Percentiles rank a stretch among this genome's conserved stretches.
Conservation (phyloP, 257 asterid genomes). For the Solanum ossicruentum region DNA sequence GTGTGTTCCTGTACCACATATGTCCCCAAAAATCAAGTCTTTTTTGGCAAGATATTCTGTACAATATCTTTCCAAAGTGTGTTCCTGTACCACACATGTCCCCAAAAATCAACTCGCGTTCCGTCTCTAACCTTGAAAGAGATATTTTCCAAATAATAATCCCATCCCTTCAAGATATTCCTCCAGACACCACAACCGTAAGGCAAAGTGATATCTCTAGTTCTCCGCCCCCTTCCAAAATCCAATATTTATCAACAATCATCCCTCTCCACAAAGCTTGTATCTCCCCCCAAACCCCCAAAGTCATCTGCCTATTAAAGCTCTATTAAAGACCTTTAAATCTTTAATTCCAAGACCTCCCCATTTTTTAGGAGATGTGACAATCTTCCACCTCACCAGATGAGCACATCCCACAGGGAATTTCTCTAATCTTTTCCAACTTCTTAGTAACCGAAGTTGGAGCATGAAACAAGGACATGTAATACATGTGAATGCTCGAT, state of each 20-base stretch:
- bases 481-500: not conserved
- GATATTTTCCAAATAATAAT: not conserved
- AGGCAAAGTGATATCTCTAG: not conserved
- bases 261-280: not conserved
- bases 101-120: not conserved
- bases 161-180: not conserved
- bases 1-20: not conserved
- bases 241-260: not conserved
- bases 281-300: not conserved
- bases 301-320: not conserved
- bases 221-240: not conserved
- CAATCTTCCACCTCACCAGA: not conserved
- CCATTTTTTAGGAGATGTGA: not conserved
- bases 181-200: not conserved
- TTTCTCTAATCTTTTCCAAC: not conserved
- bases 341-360: not conserved
- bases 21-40: not conserved
- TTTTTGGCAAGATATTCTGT: not conserved
- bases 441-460: not conserved
- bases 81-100: not conserved
- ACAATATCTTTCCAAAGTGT: not conserved
- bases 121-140: not conserved
- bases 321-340: not conserved
- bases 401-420: not conserved
- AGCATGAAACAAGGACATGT: not conserved